Evolutionary conservation across 2,329 filamentous ascomycete species (phyloP).

Genomic region (Penicillium freii): DNA sequence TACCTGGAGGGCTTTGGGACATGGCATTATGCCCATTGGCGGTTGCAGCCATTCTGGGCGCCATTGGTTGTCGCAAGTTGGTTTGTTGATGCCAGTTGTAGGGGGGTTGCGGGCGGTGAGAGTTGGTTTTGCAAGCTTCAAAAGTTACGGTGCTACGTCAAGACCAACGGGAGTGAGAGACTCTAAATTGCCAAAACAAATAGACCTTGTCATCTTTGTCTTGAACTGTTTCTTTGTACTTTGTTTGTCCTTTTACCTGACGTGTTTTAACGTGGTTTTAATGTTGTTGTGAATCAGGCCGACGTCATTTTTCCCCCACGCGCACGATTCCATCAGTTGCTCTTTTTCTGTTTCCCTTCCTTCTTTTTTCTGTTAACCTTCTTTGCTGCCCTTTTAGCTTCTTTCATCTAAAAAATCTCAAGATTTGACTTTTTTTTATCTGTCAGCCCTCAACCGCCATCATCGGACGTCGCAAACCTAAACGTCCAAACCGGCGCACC

Average conservation of each 20-base stretch:
- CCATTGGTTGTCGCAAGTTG: conserved; percentile 2
- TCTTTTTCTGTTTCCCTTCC: background rate
- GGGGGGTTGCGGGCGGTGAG: conserved; percentile 15
- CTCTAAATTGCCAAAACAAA: background rate
- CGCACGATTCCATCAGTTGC: conserved; percentile 1
- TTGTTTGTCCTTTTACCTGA: background rate
- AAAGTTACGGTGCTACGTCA: background rate
- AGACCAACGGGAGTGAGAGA: background rate
- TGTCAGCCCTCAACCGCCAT: conserved; percentile 4
- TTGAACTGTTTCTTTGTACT: background rate
- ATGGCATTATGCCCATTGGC: conserved; percentile 29
- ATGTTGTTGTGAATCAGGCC: conserved; percentile 6
- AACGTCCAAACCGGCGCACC: conserved; percentile 23
- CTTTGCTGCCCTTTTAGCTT: background rate
- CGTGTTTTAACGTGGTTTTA: background rate
- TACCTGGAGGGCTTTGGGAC: conserved; percentile 5
- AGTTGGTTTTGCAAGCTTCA: conserved; percentile 4
- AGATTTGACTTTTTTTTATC: background rate
- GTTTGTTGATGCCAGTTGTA: conserved; percentile 17
- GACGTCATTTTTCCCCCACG: conserved; percentile 17
- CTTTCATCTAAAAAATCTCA: background rate
- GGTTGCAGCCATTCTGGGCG: conserved; percentile 18
- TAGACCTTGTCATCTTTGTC: background rate
- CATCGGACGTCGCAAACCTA: conserved; percentile 25
- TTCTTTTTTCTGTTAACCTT: background rate